Base-by-base conservation (phyloP, 2,329 filamentous ascomycete genomes). In the Aspergillus tamarii region DNA sequence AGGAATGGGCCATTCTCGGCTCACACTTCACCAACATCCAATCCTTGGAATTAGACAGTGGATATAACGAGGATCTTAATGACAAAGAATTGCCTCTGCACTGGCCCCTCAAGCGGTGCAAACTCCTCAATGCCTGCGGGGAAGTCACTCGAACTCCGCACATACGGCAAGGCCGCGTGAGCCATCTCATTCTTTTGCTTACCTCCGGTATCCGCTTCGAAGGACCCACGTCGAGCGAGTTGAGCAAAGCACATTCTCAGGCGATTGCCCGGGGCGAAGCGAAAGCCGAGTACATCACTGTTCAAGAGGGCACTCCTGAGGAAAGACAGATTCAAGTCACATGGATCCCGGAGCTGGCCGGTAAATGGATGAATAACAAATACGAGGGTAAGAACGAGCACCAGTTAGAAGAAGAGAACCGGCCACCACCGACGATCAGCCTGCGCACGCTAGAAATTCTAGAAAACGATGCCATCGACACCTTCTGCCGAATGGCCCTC, bases 401-500 rank as follows among this genome's bases (percentile, higher is more conserved):
- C n/a, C 55, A 28, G 14, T n/a, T 28, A 11, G 26, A 36, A 19
- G 16, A 30, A 32, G 39, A 53, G 10, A 53, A 54, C n/a, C 32
- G 23, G 21, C n/a, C 32, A 11, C 52, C 52, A n/a, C n/a, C 34
- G 45, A 39, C 39, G 32, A 10, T 46, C 52, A 65, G 66, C 26
- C 32, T 73, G n/a, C 32, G 52, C 8, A 70, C 58, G 5, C 41
- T 74, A 16, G 72, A 74, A 28, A 74, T 74, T 30, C 58, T 68
- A n/a, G 69, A 73, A 39, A 72, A 73, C 39, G 71, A 73, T 26
- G 68, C 70, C 1, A 65, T 72, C 1, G 70, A 72, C 36, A 65
- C 70, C 0, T 66, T 73, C 58, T 59, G 39, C 58, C 68, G 70
- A 7, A 70, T 74, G 66, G 32, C 54, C 2, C 11, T 69, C 1